Evolutionary conservation across 768 basidiomycete genomes (phyloP).

Genomic region (Mycena crocata): DNA sequence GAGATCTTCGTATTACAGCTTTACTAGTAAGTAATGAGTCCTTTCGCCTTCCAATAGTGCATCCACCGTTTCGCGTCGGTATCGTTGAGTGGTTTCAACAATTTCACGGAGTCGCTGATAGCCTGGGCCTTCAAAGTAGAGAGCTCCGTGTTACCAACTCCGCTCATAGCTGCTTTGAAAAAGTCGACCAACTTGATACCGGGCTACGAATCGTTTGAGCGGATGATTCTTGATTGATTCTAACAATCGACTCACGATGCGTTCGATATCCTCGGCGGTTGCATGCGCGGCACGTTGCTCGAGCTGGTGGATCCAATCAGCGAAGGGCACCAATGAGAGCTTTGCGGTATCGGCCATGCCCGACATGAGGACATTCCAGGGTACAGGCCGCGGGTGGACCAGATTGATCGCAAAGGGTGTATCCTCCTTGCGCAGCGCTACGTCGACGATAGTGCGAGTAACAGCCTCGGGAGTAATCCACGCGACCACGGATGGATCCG

Average conservation of each 20-base stretch:
- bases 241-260: background rate
- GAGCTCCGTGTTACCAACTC: background rate
- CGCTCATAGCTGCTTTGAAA: constrained; percentile 8
- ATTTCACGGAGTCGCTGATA: background rate
- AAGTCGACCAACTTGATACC: background rate
- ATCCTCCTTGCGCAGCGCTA: constrained; percentile 26
- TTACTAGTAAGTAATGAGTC: too few species aligned
- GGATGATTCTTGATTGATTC: background rate
- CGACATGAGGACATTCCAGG: constrained; percentile 41
- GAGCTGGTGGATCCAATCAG: constrained; percentile 41
- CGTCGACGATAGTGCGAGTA: constrained; percentile 28
- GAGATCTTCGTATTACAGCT: too few species aligned
- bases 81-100: background rate
- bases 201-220: background rate
- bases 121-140: background rate
- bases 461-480: constrained; percentile 25
- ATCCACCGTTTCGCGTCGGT: too few species aligned
- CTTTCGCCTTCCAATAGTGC: too few species aligned
- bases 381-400: background rate
- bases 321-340: constrained; percentile 37
- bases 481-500: constrained; percentile 3
- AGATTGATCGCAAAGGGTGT: constrained; percentile 41
- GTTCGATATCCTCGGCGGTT: constrained; percentile 26
- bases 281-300: constrained; percentile 29
- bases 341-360: constrained; percentile 34